phyloP scores from a whole-genome alignment of 2,329 filamentous ascomycete species.

The Dothideomycetes sp. region DNA sequence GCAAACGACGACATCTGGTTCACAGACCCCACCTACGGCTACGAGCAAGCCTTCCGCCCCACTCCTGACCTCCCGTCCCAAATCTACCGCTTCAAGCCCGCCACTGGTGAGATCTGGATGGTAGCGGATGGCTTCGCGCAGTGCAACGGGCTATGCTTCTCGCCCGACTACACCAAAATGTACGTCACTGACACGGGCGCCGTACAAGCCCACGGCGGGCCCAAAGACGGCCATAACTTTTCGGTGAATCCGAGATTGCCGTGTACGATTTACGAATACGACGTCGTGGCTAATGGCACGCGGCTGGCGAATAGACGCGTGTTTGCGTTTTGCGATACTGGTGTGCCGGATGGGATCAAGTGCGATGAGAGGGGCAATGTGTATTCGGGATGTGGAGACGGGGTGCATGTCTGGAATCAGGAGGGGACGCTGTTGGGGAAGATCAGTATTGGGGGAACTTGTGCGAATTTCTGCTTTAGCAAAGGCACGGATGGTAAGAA shows the following conservation, averaged over 20 bases:
- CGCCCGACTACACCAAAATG: constrained; percentile 38
- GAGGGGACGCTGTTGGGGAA: constrained; percentile 44
- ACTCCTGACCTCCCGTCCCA: constrained; percentile 44
- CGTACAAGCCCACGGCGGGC: constrained; percentile 20
- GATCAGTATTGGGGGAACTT: constrained; percentile 37
- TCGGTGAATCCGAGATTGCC: constrained; percentile 22
- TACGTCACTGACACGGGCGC: constrained; percentile 50
- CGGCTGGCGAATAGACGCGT: constrained; percentile 20
- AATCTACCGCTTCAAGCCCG: constrained; percentile 45
- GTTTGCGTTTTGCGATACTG: constrained; percentile 43
- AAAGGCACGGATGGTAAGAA: no score
- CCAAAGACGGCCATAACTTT: constrained; percentile 12
- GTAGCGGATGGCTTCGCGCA: constrained; percentile 47
- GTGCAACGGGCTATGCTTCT: constrained; percentile 49
- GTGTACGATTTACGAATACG: constrained; percentile 26
- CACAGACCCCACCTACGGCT: constrained; percentile 51
- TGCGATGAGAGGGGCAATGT: constrained; percentile 44
- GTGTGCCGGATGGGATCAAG: constrained; percentile 50
- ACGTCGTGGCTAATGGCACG: constrained; percentile 20
- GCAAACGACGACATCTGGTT: constrained; percentile 51
- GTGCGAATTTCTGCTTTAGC: constrained; percentile 23
- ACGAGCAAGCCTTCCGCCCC: constrained; percentile 46
- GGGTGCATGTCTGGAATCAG: constrained; percentile 42
- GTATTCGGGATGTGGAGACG: constrained; percentile 44
- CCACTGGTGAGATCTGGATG: constrained; percentile 39